Conservation (phyloP, 202 grass and related monocot genomes). For the Zoysia matrella region DNA sequence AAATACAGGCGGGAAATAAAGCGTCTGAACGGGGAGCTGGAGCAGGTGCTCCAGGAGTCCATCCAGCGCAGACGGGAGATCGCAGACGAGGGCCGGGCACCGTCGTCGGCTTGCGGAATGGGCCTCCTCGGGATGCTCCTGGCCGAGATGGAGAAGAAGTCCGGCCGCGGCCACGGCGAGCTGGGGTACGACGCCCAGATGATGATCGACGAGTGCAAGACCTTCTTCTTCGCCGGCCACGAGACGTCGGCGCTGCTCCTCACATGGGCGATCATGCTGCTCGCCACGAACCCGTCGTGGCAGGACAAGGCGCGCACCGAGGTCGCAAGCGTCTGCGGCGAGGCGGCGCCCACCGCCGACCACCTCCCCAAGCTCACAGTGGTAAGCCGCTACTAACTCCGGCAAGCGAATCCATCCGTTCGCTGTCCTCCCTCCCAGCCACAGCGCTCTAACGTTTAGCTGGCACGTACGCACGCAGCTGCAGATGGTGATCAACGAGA, state of each 20-base stretch:
- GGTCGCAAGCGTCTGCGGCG: constrained; percentile 25
- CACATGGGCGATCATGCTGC: constrained; percentile 86
- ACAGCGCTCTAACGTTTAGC: too few species aligned
- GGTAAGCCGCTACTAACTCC: too few species aligned
- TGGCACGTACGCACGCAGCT: constrained; percentile 44
- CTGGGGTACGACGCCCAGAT: constrained; percentile 65
- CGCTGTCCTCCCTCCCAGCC: too few species aligned
- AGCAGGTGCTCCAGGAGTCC: constrained; percentile 66
- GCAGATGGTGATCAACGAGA: constrained; percentile 94
- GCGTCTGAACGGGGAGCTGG: constrained; percentile 65
- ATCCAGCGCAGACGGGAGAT: constrained; percentile 71
- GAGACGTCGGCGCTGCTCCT: constrained; percentile 86
- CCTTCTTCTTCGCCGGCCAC: constrained; percentile 64
- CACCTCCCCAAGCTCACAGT: too few species aligned
- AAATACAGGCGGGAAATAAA: constrained; percentile 59
- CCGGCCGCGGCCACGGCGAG: neutral
- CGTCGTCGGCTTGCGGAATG: constrained; percentile 54
- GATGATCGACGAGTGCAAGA: constrained; percentile 78
- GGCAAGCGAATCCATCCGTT: too few species aligned
- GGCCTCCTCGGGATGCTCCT: constrained; percentile 75
- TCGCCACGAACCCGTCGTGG: constrained; percentile 75
- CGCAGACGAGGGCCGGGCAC: constrained; percentile 63
- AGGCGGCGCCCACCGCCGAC: too few species aligned
- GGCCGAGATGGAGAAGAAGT: constrained; percentile 61
- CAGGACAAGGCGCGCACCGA: constrained; percentile 84